phyloP scores from a whole-genome alignment of 176 grass and related monocot genomes.

The Tillandsia leiboldiana region DNA sequence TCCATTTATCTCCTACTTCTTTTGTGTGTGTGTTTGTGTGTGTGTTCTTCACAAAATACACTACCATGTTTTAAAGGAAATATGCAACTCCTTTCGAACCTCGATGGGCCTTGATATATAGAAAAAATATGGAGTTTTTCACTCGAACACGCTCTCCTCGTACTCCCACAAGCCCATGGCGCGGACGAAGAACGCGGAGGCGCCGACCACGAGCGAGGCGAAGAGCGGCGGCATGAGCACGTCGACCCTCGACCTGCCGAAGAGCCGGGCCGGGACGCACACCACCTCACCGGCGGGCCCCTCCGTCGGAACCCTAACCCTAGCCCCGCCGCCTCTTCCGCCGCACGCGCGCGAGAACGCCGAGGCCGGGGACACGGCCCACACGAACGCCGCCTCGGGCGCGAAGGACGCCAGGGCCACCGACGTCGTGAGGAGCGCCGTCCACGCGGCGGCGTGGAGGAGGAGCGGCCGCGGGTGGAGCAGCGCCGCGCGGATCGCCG shows the following conservation, averaged over 20 bases:
- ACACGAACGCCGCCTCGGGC: constrained; percentile 64
- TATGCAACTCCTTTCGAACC: no score
- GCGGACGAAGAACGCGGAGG: constrained; percentile 58
- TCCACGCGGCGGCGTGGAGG: constrained; percentile 44
- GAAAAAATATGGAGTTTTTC: background rate
- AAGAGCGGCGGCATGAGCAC: constrained; percentile 60
- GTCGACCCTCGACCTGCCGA: constrained; percentile 29
- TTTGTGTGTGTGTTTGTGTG: no score
- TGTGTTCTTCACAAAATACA: no score
- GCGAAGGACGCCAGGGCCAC: constrained; percentile 55
- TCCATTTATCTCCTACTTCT: no score
- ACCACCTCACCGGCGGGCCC: constrained; percentile 26
- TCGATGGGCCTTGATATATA: no score
- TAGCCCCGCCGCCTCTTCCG: background rate
- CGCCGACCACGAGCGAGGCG: constrained; percentile 60
- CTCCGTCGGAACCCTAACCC: constrained; percentile 38
- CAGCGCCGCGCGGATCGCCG: background rate
- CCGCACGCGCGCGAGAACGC: background rate
- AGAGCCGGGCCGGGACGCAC: constrained; percentile 49
- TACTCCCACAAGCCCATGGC: constrained; percentile 38
- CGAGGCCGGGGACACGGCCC: constrained; percentile 31
- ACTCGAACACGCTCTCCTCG: background rate
- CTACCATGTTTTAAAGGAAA: no score
- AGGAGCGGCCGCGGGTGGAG: constrained; percentile 19
- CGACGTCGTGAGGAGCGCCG: constrained; percentile 38